phyloP scores from a whole-genome alignment of 257 asterid species.

The Nicotiana obtusifolia region DNA sequence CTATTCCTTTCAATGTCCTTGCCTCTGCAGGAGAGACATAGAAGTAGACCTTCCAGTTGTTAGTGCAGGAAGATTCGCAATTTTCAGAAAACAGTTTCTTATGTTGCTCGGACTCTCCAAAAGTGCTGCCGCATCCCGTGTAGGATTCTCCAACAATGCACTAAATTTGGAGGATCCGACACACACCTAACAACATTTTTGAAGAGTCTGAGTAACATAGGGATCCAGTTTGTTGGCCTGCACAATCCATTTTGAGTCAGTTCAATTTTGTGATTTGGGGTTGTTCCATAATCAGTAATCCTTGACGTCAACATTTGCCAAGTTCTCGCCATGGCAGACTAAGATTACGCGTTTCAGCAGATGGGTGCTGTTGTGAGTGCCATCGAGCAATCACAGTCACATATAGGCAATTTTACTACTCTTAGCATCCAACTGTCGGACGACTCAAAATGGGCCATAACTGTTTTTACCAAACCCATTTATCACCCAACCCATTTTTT shows the following conservation, averaged over 20 bases:
- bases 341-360: conserved; percentile 26
- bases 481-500: neutral
- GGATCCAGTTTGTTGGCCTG: conserved; percentile 19
- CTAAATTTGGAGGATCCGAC: too few relatives aligned
- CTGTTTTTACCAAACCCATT: neutral
- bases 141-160: too few relatives aligned
- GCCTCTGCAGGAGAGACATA: conserved; percentile 40
- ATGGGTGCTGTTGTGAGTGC: neutral
- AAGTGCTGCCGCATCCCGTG: too few relatives aligned
- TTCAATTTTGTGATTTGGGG: conserved; percentile 20
- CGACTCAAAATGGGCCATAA: neutral
- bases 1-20: conserved; percentile 32
- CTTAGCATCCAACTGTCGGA: neutral
- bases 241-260: conserved; percentile 2
- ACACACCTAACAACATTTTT: too few relatives aligned
- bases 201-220: neutral
- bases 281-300: neutral
- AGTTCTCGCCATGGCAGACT: conserved; percentile 27
- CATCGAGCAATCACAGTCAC: neutral
- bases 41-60: conserved; percentile 21
- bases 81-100: conserved; percentile 5
- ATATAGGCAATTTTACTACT: neutral
- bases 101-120: too few relatives aligned
- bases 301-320: conserved; percentile 14
- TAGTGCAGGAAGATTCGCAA: neutral